These are phyloP conservation scores for Parastagonospora avenae DNA, from an alignment of 2,329 filamentous ascomycete genomes.

Conservation along the genomic window DNA sequence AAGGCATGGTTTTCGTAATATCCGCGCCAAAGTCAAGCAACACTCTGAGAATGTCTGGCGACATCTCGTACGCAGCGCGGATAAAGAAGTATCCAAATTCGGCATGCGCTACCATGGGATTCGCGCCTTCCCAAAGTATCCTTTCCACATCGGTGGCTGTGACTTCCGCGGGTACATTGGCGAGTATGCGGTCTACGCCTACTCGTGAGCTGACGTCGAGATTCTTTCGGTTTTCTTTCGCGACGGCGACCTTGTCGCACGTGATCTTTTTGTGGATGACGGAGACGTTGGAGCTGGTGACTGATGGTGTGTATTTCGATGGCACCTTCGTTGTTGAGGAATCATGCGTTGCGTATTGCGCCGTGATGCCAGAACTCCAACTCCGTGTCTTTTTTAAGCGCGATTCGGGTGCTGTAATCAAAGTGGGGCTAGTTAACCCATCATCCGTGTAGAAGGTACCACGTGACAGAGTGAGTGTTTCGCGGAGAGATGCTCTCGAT, in stretches of 20 bases:
- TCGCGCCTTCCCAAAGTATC: constrained; percentile 38
- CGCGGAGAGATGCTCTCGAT: constrained; percentile 17
- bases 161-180: constrained; percentile 29
- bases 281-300: constrained; percentile 31
- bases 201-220: constrained; percentile 29
- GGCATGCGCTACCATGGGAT: constrained; percentile 34
- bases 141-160: constrained; percentile 32
- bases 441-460: constrained; percentile 41
- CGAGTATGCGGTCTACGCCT: constrained; percentile 36
- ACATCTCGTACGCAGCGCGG: constrained; percentile 34
- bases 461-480: constrained; percentile 21
- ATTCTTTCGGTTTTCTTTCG: constrained; percentile 31
- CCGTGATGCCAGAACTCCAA: constrained; percentile 27
- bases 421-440: constrained; percentile 24
- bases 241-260: constrained; percentile 35
- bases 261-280: constrained; percentile 34
- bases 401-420: constrained; percentile 21
- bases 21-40: constrained; percentile 41
- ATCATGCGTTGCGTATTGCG: constrained; percentile 15
- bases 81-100: constrained; percentile 39
- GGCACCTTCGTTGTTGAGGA: constrained; percentile 13
- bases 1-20: constrained; percentile 19
- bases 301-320: constrained; percentile 15
- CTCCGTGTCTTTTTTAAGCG: constrained; percentile 25
- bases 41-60: constrained; percentile 25